Base-by-base conservation (phyloP, 306 rosid species). In the Herpetospermum pedunculosum region DNA sequence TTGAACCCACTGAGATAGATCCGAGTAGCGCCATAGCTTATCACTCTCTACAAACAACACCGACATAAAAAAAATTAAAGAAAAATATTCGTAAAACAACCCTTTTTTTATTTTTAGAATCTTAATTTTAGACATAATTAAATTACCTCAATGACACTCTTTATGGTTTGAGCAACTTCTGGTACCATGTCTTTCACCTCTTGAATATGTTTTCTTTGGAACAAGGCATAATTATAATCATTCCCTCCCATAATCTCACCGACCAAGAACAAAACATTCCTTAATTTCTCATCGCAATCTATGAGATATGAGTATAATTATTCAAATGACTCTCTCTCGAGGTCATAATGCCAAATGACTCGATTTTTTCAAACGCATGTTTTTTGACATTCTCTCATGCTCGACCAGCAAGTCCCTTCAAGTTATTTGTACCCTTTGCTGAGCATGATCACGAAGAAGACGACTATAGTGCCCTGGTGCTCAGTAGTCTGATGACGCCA, bases 241-340 rank as follows among this genome's bases (percentile, higher is more conserved):
- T 78, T 72, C 4, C 57, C 77, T 3, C 81, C 81, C n/a, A n/a
- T n/a, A 8, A 78, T 60, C 29, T 72, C 77, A 46, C 81, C 81
- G 23, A 78, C 77, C 23, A 78, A 18, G 34, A 78, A 78, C 32
- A 78, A 35, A 32, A 67, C 62, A 8, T 1, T 60, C 41, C 14
- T 25, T 11, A 59, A 48, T 38, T 72, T 78, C 34, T 78, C 15
- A 1, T 2, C 19, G 74, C 81, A 62, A 48, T 78, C 81, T 78
- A 53, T 23, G 32, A 64, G 8, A 14, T 11, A 63, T 19, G 34
- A 49, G 25, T 8, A 19, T 1, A 0, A 43, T 3, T 2, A 30
- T 11, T n/a, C n/a, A n/a, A n/a, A n/a, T n/a, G n/a, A n/a, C n/a
- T n/a, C n/a, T n/a, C n/a, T n/a, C n/a, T n/a, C n/a, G n/a, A n/a